Conservation (phyloP, 768 basidiomycete genomes). For the Trametes cingulata region DNA sequence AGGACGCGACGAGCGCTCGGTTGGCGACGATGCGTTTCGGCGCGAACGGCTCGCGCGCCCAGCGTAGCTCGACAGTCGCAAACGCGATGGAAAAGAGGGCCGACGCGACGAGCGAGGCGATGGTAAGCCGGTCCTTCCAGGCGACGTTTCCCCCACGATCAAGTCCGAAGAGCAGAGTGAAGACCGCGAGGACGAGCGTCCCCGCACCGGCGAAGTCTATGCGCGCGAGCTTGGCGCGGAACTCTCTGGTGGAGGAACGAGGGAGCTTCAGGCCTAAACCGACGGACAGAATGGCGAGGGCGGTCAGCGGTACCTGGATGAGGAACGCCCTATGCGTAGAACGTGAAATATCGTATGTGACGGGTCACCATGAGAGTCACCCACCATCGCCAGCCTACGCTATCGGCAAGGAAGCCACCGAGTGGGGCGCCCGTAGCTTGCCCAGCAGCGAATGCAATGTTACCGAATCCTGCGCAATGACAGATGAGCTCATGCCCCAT, state of each 20-base stretch:
- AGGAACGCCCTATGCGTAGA: conserved; percentile 50
- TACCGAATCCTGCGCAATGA: conserved; percentile 46
- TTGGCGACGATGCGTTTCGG: conserved; percentile 55
- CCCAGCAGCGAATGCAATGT: conserved; percentile 60
- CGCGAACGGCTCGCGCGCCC: conserved; percentile 61
- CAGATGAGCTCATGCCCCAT: no score
- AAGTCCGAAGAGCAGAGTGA: conserved; percentile 57
- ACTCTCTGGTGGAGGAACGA: conserved; percentile 38
- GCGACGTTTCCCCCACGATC: conserved; percentile 42
- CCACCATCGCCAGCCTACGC: conserved; percentile 68
- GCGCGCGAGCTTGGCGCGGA: conserved; percentile 53
- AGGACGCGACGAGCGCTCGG: conserved; percentile 50
- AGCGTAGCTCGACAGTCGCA: conserved; percentile 45
- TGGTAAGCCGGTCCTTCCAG: conserved; percentile 30
- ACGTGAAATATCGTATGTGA: not conserved
- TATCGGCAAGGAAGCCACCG: conserved; percentile 63
- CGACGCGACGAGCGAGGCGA: conserved; percentile 21
- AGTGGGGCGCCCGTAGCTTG: conserved; percentile 61
- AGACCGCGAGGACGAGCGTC: conserved; percentile 54
- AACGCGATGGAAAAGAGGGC: conserved; percentile 35
- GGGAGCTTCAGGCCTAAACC: conserved; percentile 57
- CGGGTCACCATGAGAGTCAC: not conserved
- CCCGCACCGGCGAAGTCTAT: conserved; percentile 65
- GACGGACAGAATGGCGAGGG: conserved; percentile 56
- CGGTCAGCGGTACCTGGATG: conserved; percentile 56